Evolutionary conservation across 2,329 filamentous ascomycete species (phyloP), one percentile per base, ranked within the genome.

Genomic region (Orbilia brochopaga): DNA sequence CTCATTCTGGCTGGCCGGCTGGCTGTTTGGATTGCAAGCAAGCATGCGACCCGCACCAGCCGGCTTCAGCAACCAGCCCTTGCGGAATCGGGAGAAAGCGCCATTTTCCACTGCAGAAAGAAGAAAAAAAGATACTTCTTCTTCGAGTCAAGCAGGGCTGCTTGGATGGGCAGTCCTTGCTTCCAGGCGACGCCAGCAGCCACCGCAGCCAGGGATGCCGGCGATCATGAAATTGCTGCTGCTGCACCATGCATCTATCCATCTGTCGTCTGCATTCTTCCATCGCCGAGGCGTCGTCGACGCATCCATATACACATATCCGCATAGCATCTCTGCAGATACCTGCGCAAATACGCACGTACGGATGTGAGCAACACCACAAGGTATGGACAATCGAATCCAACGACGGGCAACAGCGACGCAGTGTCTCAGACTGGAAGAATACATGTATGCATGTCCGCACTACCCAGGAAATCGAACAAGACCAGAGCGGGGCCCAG

Each of bases 1-100:
- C n/a, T n/a, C n/a, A n/a, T 46, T 3, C 19, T 50, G 17, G 17
- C 17, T 19, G 23, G 17, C 40, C 17, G 24, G 52, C 13, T 19
- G 32, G 53, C 59, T 54, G 59, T 70, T 70, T 64, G 66, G 55
- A 59, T 70, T 70, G 66, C n/a, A n/a, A n/a, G 50, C 4, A 70
- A 70, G 59, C 63, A 70, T 59, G 66, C 66, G 66, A 70, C 66
- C 66, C 66, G 66, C 66, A 70, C 58, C 53, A 60, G 66, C 66
- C 66, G 66, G 66, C 66, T 70, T 70, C 66, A 70, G 66, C 52
- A 64, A 70, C 66, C 59, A 64, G 58, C 64, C 66, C 66, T 70
- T 70, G 59, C 66, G 66, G 66, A 70, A 64, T 70, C 66, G 66
- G 66, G 66, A 70, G 66, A 70, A 70, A 70, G 66, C 66, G 66